Evolutionary conservation across 768 basidiomycete species (phyloP), one percentile per base, ranked within the genome.

Genomic region (Termitomyces sp.): DNA sequence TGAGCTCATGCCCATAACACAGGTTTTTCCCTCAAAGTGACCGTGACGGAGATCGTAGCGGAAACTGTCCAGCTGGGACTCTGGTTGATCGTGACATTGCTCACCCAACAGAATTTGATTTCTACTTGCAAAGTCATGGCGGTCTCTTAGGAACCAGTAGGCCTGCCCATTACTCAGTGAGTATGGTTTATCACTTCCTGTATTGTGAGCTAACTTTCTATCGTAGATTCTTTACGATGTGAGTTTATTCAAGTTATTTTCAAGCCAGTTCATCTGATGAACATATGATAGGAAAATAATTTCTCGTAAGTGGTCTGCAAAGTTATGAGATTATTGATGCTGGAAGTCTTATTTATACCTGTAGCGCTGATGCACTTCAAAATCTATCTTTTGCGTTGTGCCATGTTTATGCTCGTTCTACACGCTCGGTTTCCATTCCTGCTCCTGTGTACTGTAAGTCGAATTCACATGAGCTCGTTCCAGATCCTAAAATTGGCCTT

Each of bases 361-460:
- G 44, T 61, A 84, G 82, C 39, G 76, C 84, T 24, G 86, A 88
- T 63, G 78, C 79, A 30, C 66, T 90, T 8, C 88, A 90, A 55
- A 79, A 81, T 0, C 66, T 86, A 3, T 85, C 90, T 0, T 93
- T 88, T 54, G 86, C 89, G 33, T 58, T 78, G 5, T 78, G 76
- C 52, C 77, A 78, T 60, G 75, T 78, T 18, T 77, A 91, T 62
- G 88, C 90, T 1, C 81, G 90, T 3, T 84, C 89, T 11, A 91
- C 89, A 3, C 84, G 90, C 24, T 88, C 89, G 0, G 90, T 91
- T 1, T 91, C 90, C 0, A 91, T 91, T 52, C 90, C 90, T 0
- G 90, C 89, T 0, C 90, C 90, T 0, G 89, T 91, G 0, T 91
- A 91, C 63, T 91, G 89, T 91, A 63, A 69, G 87, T 55, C 47